These are phyloP conservation scores for Biscutella laevigata DNA, from an alignment of 441 rosid genomes.

Conservation along the genomic window DNA sequence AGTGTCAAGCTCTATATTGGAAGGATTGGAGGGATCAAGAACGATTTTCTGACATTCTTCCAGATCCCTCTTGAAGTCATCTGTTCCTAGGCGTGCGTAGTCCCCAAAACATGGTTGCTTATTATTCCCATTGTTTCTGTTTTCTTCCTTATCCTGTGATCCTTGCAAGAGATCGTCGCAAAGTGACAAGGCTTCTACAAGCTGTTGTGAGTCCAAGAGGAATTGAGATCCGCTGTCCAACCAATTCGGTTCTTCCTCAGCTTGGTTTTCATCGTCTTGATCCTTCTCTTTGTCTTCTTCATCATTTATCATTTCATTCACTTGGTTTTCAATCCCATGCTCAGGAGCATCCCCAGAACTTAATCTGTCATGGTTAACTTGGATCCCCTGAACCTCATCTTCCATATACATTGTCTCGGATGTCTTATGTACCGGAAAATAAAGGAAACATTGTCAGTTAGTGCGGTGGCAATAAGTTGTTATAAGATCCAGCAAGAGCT, in stretches of 20 bases:
- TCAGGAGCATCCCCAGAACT: slow-evolving; percentile 24
- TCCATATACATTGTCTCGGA: slow-evolving; percentile 10
- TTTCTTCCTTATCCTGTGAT: slow-evolving; percentile 55
- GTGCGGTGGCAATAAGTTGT: not conserved
- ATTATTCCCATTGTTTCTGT: slow-evolving; percentile 31
- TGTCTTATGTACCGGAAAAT: slow-evolving; percentile 11
- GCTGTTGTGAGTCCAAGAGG: slow-evolving; percentile 74
- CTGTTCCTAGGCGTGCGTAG: slow-evolving; percentile 67
- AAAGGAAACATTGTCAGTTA: not conserved
- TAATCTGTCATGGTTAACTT: slow-evolving; percentile 13
- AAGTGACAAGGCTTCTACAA: slow-evolving; percentile 77
- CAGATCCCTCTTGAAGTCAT: slow-evolving; percentile 65
- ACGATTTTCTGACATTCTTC: slow-evolving; percentile 74
- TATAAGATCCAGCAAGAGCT: not conserved
- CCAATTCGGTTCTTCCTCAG: slow-evolving; percentile 65
- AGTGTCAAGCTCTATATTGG: slow-evolving; percentile 80
- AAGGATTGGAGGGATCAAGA: slow-evolving; percentile 63
- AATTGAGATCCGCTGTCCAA: slow-evolving; percentile 67
- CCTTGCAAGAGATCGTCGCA: slow-evolving; percentile 77
- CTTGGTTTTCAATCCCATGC: slow-evolving; percentile 23
- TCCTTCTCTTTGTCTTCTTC: slow-evolving; percentile 25
- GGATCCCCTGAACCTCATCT: slow-evolving; percentile 19
- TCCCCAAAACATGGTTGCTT: slow-evolving; percentile 50
- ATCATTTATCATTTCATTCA: slow-evolving; percentile 23
- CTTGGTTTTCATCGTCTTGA: slow-evolving; percentile 24